Base-by-base conservation (phyloP, 2,329 filamentous ascomycete genomes). In the Aurifilum marmelostoma region DNA sequence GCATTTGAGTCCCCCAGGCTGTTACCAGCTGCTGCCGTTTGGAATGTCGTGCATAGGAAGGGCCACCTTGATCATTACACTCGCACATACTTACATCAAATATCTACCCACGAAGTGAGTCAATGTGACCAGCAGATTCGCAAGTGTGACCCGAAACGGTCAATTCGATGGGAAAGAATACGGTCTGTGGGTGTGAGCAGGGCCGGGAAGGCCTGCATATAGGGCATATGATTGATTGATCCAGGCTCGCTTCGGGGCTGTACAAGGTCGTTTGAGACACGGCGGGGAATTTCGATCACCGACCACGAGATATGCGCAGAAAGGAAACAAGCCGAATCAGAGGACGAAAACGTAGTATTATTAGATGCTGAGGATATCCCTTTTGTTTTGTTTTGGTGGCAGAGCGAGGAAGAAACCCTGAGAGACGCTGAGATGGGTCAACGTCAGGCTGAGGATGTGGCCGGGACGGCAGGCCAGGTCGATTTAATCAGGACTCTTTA, bases 111-210 rank as follows among this genome's bases (percentile, higher is more conserved):
- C 52, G 37, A 32, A 32, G 34, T 58, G 50, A 24, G 47, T 37
- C 63, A 27, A 34, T 47, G 50, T 60, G 34, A 66, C 52, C 7
- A 14, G 52, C 29, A 24, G 52, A 18, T 27, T 56, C 52, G 52
- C 52, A 47, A 64, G 62, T 54, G 63, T 29, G 29, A 65, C 63
- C 41, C 29, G 27, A 65, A 50, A 14, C 32, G 47, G 47, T 39
- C n/a, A 27, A 39, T 41, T 34, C 43, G 63, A 65, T 41, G 63
- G 63, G 50, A 21, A 24, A 24, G 29, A 18, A 65, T 65, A 65
- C 63, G 63, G 41, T 41, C 47, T 65, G 21, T 32, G 24, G 47
- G 37, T 65, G 37, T 58, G 56, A 41, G 21, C 8, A 65, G 63
- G 47, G 32, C 29, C 63, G 32, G 29, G 14, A 16, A 56, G 47